Evolutionary conservation across 2,329 filamentous ascomycete genomes (phyloP).

Genomic region (Coniochaeta sp.): DNA sequence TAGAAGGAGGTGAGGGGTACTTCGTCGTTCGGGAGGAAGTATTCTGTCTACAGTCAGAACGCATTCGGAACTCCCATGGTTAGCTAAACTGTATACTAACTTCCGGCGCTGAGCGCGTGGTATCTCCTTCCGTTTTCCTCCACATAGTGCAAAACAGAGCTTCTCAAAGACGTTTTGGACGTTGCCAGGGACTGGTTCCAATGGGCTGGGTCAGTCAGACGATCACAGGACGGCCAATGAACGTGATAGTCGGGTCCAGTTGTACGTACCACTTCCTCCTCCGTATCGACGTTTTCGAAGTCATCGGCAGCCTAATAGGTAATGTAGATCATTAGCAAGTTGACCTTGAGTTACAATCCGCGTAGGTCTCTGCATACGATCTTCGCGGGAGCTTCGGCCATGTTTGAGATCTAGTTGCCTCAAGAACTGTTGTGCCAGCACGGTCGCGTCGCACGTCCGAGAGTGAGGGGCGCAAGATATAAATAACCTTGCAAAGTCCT

Average conservation of each 20-base stretch:
- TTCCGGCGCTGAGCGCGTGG: constrained; percentile 11
- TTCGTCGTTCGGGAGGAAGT: constrained; percentile 6
- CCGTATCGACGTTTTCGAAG: not conserved
- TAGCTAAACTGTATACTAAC: constrained; percentile 2
- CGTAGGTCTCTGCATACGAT: not conserved
- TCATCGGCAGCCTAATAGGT: not conserved
- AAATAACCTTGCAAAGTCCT: not conserved
- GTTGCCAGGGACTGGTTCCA: not conserved
- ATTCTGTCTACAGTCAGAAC: constrained; percentile 1
- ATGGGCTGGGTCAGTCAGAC: not conserved
- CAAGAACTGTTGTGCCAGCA: not conserved
- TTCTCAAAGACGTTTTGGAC: constrained; percentile 6
- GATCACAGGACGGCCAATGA: not conserved
- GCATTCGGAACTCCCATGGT: not conserved
- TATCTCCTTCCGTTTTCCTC: constrained; percentile 13
- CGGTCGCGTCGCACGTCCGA: not conserved
- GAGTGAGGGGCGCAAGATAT: not conserved
- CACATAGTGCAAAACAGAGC: constrained; percentile 9
- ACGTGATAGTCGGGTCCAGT: not conserved
- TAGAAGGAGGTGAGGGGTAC: not conserved
- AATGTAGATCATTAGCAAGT: not conserved
- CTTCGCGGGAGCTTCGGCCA: not conserved
- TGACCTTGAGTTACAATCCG: not conserved
- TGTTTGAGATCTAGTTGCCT: not conserved
- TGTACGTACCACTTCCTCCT: not conserved